Evolutionary conservation across 345 rosid genomes (phyloP), one percentile per base, ranked within the genome.

Genomic region (Microcos paniculata): DNA sequence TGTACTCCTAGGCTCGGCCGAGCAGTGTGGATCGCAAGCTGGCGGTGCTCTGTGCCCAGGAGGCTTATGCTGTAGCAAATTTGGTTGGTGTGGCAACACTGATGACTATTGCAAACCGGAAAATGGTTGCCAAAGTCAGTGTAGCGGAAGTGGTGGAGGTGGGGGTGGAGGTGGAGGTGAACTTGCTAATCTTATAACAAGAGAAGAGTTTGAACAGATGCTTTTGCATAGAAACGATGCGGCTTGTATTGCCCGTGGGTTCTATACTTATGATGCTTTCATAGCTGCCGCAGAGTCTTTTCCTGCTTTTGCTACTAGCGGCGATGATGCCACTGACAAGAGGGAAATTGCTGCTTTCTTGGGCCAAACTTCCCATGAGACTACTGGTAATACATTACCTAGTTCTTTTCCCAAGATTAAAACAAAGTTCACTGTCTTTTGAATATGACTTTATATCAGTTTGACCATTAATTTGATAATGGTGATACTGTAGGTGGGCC

Each of bases 311-410:
- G 95, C 73, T 10, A 79, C 81, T 26, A 83, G 76, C 12, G 91
- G 91, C 12, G 75, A 81, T 71, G 40, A 31, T 23, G 62, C 71
- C 71, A 82, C 84, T 5, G 74, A 83, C 35, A 80, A 84, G 51
- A 80, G 88, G 7, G 95, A 89, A 75, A 77, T 90, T 45, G 91
- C 91, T 62, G 92, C 95, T 33, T 90, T 90, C 71, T 82, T 90
- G 64, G 95, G 79, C 26, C 95, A 90, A 69, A 90, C 88, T 24
- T 89, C 92, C 9, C 95, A 87, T 61, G 91, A 90, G 77, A 90
- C 95, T 26, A 85, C 87, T 16, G 88, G 88, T 65, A 33, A 30
- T 83, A n/a, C n/a, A n/a, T n/a, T n/a, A n/a, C n/a, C n/a, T 53
- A 14, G 63, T 71, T 13, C 14, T 6, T 64, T 46, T 70, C 7